These are phyloP conservation scores for Eucalyptus shirleyi DNA, from an alignment of 345 rosid genomes.

Conservation along the genomic window DNA sequence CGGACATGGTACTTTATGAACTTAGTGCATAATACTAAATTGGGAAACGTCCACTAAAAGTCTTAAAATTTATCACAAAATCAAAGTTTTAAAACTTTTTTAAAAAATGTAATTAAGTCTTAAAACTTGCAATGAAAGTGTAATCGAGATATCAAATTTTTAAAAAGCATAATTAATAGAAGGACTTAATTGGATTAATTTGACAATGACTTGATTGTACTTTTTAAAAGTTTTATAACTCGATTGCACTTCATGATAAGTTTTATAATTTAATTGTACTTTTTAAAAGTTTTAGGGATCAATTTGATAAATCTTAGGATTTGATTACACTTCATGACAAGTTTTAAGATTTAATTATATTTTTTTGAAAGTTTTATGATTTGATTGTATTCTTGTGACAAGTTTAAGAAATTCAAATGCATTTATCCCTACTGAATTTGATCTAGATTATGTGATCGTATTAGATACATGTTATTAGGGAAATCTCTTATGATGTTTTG, in stretches of 20 bases:
- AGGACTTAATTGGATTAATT: background rate
- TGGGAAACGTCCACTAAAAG: accelerated
- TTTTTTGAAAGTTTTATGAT: too few relatives aligned
- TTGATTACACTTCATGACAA: too few relatives aligned
- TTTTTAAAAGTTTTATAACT: too few relatives aligned
- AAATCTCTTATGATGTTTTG: too few relatives aligned
- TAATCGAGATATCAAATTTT: too few relatives aligned
- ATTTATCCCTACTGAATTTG: background rate
- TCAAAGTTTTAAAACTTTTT: too few relatives aligned
- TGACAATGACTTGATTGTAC: background rate
- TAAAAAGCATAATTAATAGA: accelerated
- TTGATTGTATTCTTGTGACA: background rate
- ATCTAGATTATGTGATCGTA: background rate
- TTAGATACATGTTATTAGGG: background rate
- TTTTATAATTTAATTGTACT: background rate
- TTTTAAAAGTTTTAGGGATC: background rate
- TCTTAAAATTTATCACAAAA: too few relatives aligned
- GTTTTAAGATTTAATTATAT: too few relatives aligned
- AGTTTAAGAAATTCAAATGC: background rate
- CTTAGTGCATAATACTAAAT: background rate
- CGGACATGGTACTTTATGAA: background rate
- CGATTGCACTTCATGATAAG: background rate
- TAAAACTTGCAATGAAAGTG: too few relatives aligned
- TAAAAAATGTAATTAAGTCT: accelerated
- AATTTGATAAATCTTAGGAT: background rate